Percentiles rank a stretch among this genome's conserved stretches.
Conservation (phyloP, 1,284 basidiomycete species). For the Pseudozyma flocculosa region DNA sequence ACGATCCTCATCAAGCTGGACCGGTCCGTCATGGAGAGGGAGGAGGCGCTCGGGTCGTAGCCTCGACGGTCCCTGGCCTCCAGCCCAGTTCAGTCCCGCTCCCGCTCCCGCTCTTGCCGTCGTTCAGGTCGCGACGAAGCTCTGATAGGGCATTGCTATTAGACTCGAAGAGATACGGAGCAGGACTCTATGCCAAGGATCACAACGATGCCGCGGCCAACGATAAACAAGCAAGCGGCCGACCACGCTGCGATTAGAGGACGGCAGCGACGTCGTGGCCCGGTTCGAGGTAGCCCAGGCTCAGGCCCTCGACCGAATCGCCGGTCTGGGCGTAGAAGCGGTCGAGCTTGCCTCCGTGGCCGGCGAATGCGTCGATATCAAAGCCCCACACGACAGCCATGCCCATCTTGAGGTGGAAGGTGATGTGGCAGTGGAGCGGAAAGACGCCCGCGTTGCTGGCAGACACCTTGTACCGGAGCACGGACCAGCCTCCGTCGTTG, state of each 20-base stretch:
- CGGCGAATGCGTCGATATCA: too few species aligned
- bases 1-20: constrained; percentile 57
- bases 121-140: too few species aligned
- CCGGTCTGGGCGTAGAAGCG: too few species aligned
- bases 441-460: constrained; percentile 13
- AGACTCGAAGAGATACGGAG: too few species aligned
- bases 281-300: constrained; percentile 1
- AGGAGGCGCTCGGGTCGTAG: constrained; percentile 35
- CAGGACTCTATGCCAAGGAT: too few species aligned
- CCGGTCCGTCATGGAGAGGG: constrained; percentile 49
- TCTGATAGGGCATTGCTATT: too few species aligned
- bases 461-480: constrained; percentile 35
- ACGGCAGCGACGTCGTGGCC: constrained; percentile 3
- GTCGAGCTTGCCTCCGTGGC: not conserved
- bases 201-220: too few species aligned
- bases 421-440: constrained; percentile 36
- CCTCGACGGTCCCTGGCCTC: not conserved
- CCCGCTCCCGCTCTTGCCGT: too few species aligned
- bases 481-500: constrained; percentile 32
- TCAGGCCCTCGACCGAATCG: constrained; percentile 2
- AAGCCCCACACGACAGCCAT: constrained; percentile 37
- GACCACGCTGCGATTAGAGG: not conserved
- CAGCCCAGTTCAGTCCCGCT: too few species aligned
- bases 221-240: too few species aligned
- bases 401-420: constrained; percentile 40